Conservation (phyloP, 2,329 filamentous ascomycete genomes). For the Ramularia endophylla region DNA sequence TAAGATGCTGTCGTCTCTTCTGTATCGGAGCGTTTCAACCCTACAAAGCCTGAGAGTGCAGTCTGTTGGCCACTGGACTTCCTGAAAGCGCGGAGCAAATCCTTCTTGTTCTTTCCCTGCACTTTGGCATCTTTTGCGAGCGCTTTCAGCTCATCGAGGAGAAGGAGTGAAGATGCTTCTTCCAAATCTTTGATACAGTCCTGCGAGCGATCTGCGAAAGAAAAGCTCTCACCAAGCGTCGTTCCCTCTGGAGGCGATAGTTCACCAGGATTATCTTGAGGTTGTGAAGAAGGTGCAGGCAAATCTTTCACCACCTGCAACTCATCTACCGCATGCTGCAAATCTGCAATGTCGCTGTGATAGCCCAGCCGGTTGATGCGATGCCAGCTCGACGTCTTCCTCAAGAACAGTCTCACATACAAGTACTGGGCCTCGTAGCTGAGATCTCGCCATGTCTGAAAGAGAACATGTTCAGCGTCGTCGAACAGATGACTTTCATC, state of each 20-base stretch:
- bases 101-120: constrained; percentile 80
- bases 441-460: constrained; percentile 66
- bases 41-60: constrained; percentile 61
- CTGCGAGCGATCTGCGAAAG: constrained; percentile 74
- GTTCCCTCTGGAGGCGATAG: constrained; percentile 43
- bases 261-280: constrained; percentile 43
- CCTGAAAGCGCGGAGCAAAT: constrained; percentile 69
- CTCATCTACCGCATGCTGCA: constrained; percentile 57
- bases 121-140: constrained; percentile 83
- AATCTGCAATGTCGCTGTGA: constrained; percentile 72
- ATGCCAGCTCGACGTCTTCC: constrained; percentile 90
- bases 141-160: constrained; percentile 79
- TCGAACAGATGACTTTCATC: constrained; percentile 88
- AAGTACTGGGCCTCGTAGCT: constrained; percentile 86
- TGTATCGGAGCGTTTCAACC: constrained; percentile 59
- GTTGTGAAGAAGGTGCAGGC: constrained; percentile 40
- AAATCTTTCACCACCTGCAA: constrained; percentile 57
- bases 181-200: constrained; percentile 69
- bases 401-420: constrained; percentile 88
- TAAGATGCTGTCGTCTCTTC: constrained; percentile 49
- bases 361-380: constrained; percentile 72
- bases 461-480: constrained; percentile 68
- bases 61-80: constrained; percentile 67
- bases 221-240: constrained; percentile 54
- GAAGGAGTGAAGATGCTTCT: constrained; percentile 74